Base-by-base conservation (phyloP, 1,284 basidiomycete genomes). In the Trichosporon asahii region DNA sequence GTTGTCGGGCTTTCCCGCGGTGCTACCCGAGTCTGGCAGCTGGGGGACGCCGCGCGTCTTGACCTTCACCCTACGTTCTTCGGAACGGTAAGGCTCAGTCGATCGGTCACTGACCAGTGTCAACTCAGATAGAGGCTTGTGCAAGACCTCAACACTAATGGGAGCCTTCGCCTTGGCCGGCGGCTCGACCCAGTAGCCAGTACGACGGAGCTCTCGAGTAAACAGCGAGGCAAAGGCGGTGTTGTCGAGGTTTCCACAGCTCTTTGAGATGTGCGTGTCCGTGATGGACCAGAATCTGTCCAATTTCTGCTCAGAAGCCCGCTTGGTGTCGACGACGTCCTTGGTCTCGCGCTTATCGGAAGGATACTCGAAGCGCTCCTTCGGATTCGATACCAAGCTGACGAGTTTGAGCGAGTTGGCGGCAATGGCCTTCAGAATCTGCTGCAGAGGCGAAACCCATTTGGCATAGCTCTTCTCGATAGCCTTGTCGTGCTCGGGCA, bases 291-390 rank as follows among this genome's bases (percentile, higher is more conserved):
- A 67, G 27, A 67, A 67, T 4, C 40, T 33, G 27, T 67, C 66
- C 7, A 67, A 57, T 3, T 67, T 44, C 14, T 40, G 12, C 37
- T 67, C 66, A 3, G 66, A 57, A 1, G 5, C 11, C 2, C 55
- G 55, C 27, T 61, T 29, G 11, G 55, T 35, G 11, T 67, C 66
- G 55, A 67, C 66, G n/a, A 33, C 57, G 2, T 61, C 66, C 55
- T 61, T 67, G 23, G 18, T 61, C 15, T 27, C 55, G 9, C 66
- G 55, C 14, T 61, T 67, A 7, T 44, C 55, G 23, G 49, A 33
- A 6, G 66, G 66, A 55, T 61, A 67, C 37, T 67, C 15, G 66
- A 67, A 67, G 53, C 66, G 66, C 37, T 27, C 57, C 46, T 49
- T 67, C 5, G 53, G 53, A 18, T 61, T 23, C 15, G 25, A 49